Conservation (phyloP, 2,329 filamentous ascomycete genomes). For the Ceratocystis papillata region DNA sequence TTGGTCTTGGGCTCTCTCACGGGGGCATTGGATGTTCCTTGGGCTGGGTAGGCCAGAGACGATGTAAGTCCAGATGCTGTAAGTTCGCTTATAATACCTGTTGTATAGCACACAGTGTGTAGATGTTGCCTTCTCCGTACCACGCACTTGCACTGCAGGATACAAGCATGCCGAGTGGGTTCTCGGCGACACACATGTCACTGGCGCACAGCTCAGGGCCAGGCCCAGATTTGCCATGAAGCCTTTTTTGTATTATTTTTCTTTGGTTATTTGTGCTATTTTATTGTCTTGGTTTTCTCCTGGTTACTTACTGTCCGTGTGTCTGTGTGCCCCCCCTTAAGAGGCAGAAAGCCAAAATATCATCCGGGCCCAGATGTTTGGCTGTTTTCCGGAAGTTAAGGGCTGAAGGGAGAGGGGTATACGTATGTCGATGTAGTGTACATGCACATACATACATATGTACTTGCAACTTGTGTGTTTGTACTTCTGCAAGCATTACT, state of each 20-base stretch:
- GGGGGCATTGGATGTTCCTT: too few species aligned
- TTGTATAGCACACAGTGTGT: not conserved
- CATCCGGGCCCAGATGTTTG: not conserved
- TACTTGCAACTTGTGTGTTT: not conserved
- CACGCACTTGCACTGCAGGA: not conserved
- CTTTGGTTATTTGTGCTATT: not conserved
- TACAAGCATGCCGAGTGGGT: not conserved
- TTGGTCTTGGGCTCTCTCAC: too few species aligned
- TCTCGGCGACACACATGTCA: not conserved
- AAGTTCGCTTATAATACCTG: not conserved
- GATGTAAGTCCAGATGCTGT: not conserved
- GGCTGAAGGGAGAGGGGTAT: not conserved
- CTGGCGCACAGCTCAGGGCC: slow-evolving; percentile 1
- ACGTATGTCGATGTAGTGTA: too few species aligned
- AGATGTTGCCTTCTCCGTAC: not conserved
- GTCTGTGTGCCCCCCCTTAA: not conserved
- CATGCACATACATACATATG: not conserved
- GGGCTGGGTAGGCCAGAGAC: too few species aligned
- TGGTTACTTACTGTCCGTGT: not conserved
- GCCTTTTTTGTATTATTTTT: not conserved
- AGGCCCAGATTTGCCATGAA: not conserved
- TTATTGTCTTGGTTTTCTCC: not conserved
- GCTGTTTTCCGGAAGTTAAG: not conserved
- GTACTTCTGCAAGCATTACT: not conserved
- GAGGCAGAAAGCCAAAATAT: not conserved